Evolutionary conservation across 768 basidiomycete species (phyloP).

Genomic region (Hygrocybe punicea): DNA sequence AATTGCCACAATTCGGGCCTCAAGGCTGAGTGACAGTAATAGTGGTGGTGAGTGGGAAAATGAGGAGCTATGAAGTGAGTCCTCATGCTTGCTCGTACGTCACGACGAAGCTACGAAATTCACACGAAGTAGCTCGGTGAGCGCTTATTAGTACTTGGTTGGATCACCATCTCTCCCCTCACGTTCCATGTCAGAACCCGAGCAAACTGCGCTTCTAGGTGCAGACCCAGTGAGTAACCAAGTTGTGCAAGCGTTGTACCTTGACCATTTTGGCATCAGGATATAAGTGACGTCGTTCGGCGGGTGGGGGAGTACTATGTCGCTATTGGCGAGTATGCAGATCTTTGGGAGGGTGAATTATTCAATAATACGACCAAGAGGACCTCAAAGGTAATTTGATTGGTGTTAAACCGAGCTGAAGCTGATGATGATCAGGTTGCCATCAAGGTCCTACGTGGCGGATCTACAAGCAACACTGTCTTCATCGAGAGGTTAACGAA

Average conservation of each 20-base stretch:
- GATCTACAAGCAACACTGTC: constrained; percentile 12
- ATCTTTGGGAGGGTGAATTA: constrained; percentile 15
- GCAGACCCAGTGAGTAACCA: background rate
- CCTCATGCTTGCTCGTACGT: too few relatives aligned
- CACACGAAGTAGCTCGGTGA: too few relatives aligned
- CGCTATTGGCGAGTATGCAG: constrained; percentile 21
- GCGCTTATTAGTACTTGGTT: too few relatives aligned
- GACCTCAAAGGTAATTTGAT: background rate
- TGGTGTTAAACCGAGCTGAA: background rate
- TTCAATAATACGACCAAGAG: background rate
- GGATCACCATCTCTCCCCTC: too few relatives aligned
- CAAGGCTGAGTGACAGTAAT: too few relatives aligned
- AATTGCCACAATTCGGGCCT: too few relatives aligned
- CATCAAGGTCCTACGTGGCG: constrained; percentile 20
- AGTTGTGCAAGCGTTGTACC: background rate
- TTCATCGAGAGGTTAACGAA: constrained; percentile 7
- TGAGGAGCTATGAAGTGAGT: too few relatives aligned
- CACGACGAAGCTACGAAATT: too few relatives aligned
- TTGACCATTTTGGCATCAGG: constrained; percentile 1
- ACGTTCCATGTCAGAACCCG: too few relatives aligned
- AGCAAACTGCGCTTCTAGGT: too few relatives aligned
- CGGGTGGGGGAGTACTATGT: constrained; percentile 10
- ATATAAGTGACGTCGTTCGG: constrained; percentile 7
- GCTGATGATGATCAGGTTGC: constrained; percentile 10
- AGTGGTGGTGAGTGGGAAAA: too few relatives aligned